A percentile compares a stretch with the other conserved stretches of the same genome.
phyloP scores from a whole-genome alignment of 2,329 filamentous ascomycete species.

The Aureobasidium sp. region DNA sequence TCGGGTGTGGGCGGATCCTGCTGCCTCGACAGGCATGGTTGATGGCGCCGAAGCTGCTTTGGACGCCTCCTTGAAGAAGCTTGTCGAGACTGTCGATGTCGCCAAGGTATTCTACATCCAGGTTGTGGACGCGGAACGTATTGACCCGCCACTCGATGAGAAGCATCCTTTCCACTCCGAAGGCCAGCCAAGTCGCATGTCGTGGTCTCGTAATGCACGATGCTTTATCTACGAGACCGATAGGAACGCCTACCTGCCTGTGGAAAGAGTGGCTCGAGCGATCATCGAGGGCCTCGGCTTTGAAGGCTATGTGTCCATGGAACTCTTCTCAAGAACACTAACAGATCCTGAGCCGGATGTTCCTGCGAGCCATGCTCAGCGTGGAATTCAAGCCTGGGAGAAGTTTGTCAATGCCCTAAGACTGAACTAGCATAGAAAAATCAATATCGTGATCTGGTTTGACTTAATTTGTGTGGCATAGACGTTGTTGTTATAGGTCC shows the following conservation, averaged over 20 bases:
- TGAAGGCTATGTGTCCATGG: constrained; percentile 62
- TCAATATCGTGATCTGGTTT: too few species aligned
- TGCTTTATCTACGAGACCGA: constrained; percentile 55
- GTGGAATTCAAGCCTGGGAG: constrained; percentile 45
- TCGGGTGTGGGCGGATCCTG: constrained; percentile 16
- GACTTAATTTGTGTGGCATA: too few species aligned
- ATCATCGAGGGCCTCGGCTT: constrained; percentile 58
- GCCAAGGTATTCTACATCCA: constrained; percentile 68
- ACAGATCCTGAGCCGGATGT: constrained; percentile 42
- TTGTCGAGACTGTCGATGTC: constrained; percentile 50
- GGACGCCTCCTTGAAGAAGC: constrained; percentile 43
- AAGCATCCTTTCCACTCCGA: constrained; percentile 49
- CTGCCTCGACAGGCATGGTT: constrained; percentile 9
- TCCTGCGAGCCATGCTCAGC: constrained; percentile 47
- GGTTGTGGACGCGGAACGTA: constrained; percentile 62
- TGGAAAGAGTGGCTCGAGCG: constrained; percentile 50
- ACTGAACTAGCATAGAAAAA: neutral
- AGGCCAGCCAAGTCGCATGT: constrained; percentile 57
- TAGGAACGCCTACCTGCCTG: constrained; percentile 59
- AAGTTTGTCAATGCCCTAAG: constrained; percentile 21
- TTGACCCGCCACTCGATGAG: constrained; percentile 46
- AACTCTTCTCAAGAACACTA: constrained; percentile 58
- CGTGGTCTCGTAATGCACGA: constrained; percentile 64
- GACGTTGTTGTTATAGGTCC: too few species aligned
- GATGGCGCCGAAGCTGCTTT: constrained; percentile 40